Base-by-base conservation (phyloP, 129 eudicot species). In the Centrapalus pauciflorus region DNA sequence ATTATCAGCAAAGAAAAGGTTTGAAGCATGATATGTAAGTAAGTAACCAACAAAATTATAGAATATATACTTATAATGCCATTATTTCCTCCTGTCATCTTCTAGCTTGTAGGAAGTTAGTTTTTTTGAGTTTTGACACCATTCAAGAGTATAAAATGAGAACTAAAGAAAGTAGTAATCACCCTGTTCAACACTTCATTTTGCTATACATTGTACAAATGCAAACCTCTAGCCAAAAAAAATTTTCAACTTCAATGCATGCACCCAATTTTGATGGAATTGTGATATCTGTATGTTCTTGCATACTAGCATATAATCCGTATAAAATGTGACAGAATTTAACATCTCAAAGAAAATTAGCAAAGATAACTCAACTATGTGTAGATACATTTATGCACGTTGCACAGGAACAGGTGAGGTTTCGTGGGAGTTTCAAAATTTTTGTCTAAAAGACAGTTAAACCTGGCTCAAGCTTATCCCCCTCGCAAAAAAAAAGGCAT, bases 11-110 rank as follows among this genome's bases (percentile, higher is more conserved):
- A 58, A 12, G 37, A 54, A 7, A 13, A 49, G 2, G 27, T 28
- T 27, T 9, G 20, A 76, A 26, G 43, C 38, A 61, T 35, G 40
- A 64, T 19, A 49, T 8, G 49, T 64, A 17, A 73, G 54, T 19
- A 49, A 4, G 49, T 64, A 17, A 73, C 30, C 10, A 37, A 52
- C 16, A 64, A 63, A n/a, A n/a, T n/a, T n/a, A n/a, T n/a, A n/a
- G n/a, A n/a, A 25, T 21, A 26, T 27, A n/a, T 11, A 45, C 60
- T 37, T 26, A 10, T 21, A 11, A 19, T 32, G 28, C 49, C 0
- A 0, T 60, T 17, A 45, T 45, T 45, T 45, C 7, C 52, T 45
- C 17, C 10, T 16, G 7, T 45, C 1, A 8, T 10, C 52, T 45
- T 45, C 17, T 45, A 16, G 6, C 24, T 35, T 34, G 14, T 33